A percentile compares a stretch with the other conserved stretches of the same genome.
Evolutionary conservation across 768 basidiomycete genomes (phyloP).

Genomic region (Amanita pseudoporphyria): DNA sequence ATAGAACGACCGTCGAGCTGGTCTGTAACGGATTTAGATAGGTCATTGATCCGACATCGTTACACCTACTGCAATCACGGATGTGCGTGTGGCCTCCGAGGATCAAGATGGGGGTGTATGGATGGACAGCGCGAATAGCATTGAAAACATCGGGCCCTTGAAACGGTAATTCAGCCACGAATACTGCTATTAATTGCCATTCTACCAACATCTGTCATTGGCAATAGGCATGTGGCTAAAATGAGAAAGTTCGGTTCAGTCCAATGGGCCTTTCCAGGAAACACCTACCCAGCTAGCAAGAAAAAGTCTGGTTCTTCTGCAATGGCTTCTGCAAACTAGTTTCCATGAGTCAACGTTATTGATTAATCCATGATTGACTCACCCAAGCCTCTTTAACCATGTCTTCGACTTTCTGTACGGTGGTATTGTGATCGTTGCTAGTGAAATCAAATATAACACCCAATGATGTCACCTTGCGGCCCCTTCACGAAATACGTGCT

Average conservation of each 20-base stretch:
- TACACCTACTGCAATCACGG: constrained; percentile 58
- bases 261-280: background rate
- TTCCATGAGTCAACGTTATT: background rate
- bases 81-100: constrained; percentile 80
- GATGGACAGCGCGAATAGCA: constrained; percentile 65
- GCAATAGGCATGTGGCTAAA: constrained; percentile 76
- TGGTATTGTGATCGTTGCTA: constrained; percentile 60
- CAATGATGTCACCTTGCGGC: constrained; percentile 66
- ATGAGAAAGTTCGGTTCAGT: background rate
- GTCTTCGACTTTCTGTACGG: constrained; percentile 59
- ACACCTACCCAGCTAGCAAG: constrained; percentile 53
- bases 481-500: constrained; percentile 22
- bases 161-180: background rate
- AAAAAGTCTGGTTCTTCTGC: constrained; percentile 78
- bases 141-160: constrained; percentile 65
- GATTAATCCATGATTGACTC: constrained; percentile 7
- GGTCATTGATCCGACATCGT: background rate
- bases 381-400: constrained; percentile 82
- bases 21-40: constrained; percentile 21
- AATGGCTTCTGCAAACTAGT: constrained; percentile 70
- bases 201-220: constrained; percentile 46
- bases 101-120: constrained; percentile 70
- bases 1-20: constrained; percentile 71
- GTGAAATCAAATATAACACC: constrained; percentile 76
- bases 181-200: background rate